These are phyloP conservation scores for Apium graveolens DNA, from an alignment of 129 eudicot species.

Conservation along the genomic window DNA sequence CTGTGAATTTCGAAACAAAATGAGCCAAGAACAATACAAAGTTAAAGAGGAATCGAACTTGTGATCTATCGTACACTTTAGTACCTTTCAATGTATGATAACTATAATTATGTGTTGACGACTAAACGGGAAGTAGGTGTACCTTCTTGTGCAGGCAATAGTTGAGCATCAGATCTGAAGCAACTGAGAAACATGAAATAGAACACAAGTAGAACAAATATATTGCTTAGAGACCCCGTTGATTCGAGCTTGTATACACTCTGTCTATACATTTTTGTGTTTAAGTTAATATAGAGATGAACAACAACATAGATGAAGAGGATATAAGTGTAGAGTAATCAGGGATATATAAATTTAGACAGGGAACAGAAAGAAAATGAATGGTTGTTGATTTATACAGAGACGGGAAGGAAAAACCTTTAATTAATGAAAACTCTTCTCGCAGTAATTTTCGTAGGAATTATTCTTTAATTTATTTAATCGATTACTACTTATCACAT, in stretches of 20 bases:
- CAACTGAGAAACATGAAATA: background rate
- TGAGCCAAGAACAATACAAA: no score
- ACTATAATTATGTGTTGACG: background rate
- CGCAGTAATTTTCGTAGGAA: background rate
- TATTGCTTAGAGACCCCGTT: background rate
- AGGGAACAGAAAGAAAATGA: no score
- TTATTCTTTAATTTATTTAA: no score
- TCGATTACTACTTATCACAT: no score
- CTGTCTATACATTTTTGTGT: background rate
- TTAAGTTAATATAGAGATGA: background rate
- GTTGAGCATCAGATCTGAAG: conserved; percentile 9
- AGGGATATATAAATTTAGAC: no score
- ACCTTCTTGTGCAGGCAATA: conserved; percentile 26
- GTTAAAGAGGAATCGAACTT: no score
- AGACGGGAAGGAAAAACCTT: background rate
- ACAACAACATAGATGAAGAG: background rate
- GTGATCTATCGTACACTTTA: no score
- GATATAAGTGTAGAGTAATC: no score
- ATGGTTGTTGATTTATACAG: background rate
- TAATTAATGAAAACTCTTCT: background rate
- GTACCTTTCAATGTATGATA: no score
- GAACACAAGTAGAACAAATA: background rate
- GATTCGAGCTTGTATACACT: background rate
- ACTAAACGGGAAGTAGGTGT: background rate
- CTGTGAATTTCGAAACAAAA: no score